These are phyloP conservation scores for Leucosporidium scottii DNA, from an alignment of 768 basidiomycete genomes.

Conservation along the genomic window DNA sequence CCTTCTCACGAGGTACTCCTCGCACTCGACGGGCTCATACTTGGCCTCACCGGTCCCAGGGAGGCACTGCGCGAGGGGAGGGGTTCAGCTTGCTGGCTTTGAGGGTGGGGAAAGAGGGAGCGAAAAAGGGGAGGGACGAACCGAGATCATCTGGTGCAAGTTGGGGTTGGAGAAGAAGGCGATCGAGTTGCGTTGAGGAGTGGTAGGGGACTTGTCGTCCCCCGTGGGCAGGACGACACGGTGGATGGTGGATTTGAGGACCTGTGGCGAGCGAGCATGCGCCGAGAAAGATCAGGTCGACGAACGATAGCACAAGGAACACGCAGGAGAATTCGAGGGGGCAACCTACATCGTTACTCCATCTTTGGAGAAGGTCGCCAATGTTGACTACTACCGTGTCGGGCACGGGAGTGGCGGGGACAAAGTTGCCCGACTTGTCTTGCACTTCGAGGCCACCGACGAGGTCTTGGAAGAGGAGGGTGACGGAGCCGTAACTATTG, in stretches of 20 bases:
- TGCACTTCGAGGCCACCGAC: slow-evolving; percentile 61
- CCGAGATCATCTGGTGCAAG: slow-evolving; percentile 47
- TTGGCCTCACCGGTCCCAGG: slow-evolving; percentile 49
- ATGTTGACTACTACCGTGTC: slow-evolving; percentile 39
- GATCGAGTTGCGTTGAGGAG: slow-evolving; percentile 56
- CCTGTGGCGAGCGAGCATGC: too few relatives aligned
- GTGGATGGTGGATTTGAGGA: slow-evolving; percentile 40
- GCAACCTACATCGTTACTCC: slow-evolving; percentile 36
- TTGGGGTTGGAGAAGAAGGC: slow-evolving; percentile 49
- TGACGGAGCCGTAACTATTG: slow-evolving; percentile 37
- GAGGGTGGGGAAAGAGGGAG: too few relatives aligned
- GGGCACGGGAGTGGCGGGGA: slow-evolving; percentile 40
- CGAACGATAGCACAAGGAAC: background rate
- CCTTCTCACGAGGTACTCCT: slow-evolving; percentile 21
- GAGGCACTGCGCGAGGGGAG: slow-evolving; percentile 39
- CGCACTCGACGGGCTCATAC: slow-evolving; percentile 50
- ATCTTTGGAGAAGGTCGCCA: slow-evolving; percentile 37
- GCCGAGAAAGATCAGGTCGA: too few relatives aligned
- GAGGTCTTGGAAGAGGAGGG: slow-evolving; percentile 57
- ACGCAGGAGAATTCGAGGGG: background rate
- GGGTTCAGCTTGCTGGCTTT: too few relatives aligned
- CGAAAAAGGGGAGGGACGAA: too few relatives aligned
- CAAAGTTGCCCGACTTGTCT: slow-evolving; percentile 48
- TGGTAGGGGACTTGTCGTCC: slow-evolving; percentile 38
- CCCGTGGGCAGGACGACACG: slow-evolving; percentile 40